Base-by-base conservation (phyloP, 2,329 filamentous ascomycete genomes). In the Mycosphaerelloides madeirae region DNA sequence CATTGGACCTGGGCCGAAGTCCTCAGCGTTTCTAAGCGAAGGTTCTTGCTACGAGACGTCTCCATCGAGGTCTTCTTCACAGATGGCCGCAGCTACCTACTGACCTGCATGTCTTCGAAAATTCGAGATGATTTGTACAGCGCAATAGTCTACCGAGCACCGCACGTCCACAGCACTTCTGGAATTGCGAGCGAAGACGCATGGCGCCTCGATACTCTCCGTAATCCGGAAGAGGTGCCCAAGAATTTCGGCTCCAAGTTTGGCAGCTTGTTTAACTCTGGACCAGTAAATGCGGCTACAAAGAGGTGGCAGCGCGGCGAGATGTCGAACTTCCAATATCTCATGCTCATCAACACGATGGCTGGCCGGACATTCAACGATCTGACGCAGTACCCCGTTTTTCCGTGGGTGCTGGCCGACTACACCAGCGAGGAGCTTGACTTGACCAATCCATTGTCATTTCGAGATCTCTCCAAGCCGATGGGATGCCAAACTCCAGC, bases 331-430 rank as follows among this genome's bases (percentile, higher is more conserved):
- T 98, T 98, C 59, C 89, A 97, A 66, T 98, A 98, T 62, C 78
- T 98, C 29, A 98, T 98, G 91, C 82, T 96, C 48, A 83, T 98
- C 61, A 98, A 98, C 62, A 97, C 93, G 0, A 87, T 98, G 78
- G 94, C 94, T 20, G 93, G 93, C 2, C 78, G 93, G 41, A 97
- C 93, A 0, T 98, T 98, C 71, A 98, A 98, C 61, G 93, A 98
- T 62, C 74, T 98, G 14, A 98, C 93, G 0, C 94, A 98, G 60
- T 98, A 98, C 59, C 93, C 93, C 0, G 90, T 98, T 14, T 98
- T 98, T 54, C 93, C 93, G 0, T 98, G 93, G 93, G 84, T 98
- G 3, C 72, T 98, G 35, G 90, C 93, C 0, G 91, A 98, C 61
- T 98, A 98, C 63, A 91, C 85, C 0, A 97, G 91, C 57, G 85